Evolutionary conservation across 768 basidiomycete genomes (phyloP), one percentile per base, ranked within the genome.

Genomic region (Piloderma croceum): DNA sequence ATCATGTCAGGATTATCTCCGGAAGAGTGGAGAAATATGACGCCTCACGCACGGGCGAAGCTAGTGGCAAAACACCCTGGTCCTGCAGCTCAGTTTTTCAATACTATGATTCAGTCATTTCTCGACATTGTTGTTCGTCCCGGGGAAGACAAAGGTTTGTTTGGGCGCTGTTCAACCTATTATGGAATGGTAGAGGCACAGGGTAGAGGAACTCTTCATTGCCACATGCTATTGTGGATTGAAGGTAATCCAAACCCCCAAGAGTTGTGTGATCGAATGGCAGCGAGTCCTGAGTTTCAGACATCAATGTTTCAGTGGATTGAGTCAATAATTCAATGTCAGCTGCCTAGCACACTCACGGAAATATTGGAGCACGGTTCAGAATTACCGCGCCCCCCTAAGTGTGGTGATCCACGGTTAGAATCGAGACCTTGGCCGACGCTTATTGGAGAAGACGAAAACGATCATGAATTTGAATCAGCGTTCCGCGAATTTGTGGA

Each of bases 131-230:
- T 48, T 37, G 21, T 54, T 13, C 24, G 51, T n/a, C 11, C 10
- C 11, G n/a, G 13, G 34, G 19, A 18, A 18, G 39, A 56, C 24
- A 52, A 49, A 2, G 64, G 70, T 0, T 33, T 68, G 1, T 41
- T 71, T 0, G 70, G 71, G 0, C 4, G 34, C 3, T 52, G 61
- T 0, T 58, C 49, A 10, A 63, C 52, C 0, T 66, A 65, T 41
- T 52, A 47, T 35, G 61, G 53, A 1, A 50, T 44, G 3, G 53
- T 56, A 0, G 62, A 64, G 34, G 41, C 49, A 2, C 62, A 60
- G 31, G 52, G 53, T 2, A 37, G 53, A 12, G 60, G 59, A 0
- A 54, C 53, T 4, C 38, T 64, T 2, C 63, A 65, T 44, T 56
- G 53, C 18, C 63, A 65, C 36, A 54, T 62, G 49, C 33, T 64